Percentiles rank a stretch among this genome's conserved stretches.
These are phyloP conservation scores for Funneliformis mosseae DNA, from an alignment of 192 early-diverging fungal species.

Conservation along the genomic window DNA sequence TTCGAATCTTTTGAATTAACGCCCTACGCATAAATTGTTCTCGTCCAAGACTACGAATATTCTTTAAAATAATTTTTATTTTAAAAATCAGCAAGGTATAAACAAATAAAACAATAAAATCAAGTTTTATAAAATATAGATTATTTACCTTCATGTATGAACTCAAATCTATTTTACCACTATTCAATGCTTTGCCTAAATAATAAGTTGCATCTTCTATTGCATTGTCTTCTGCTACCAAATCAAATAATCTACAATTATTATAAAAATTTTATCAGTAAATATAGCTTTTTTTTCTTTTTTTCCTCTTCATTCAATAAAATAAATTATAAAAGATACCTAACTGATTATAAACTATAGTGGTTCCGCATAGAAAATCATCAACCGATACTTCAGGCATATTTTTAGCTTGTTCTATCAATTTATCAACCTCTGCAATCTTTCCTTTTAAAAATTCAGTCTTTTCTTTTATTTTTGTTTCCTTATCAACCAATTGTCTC, in stretches of 20 bases:
- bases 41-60: conserved; percentile 75
- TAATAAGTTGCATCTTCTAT: conserved; percentile 88
- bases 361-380: conserved; percentile 60
- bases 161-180: conserved; percentile 68
- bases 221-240: conserved; percentile 87
- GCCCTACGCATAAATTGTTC: conserved; percentile 92
- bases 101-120: conserved; percentile 23
- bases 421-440: conserved; percentile 57
- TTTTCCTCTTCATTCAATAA: not conserved
- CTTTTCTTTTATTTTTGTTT: conserved; percentile 66
- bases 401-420: conserved; percentile 50
- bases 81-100: no score
- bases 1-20: conserved; percentile 68
- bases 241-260: conserved; percentile 73
- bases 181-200: conserved; percentile 76
- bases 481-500: conserved; percentile 53
- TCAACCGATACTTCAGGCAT: conserved; percentile 69
- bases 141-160: conserved; percentile 74
- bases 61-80: conserved; percentile 40
- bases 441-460: conserved; percentile 65
- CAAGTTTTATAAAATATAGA: conserved; percentile 1
- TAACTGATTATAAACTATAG: conserved; percentile 73
- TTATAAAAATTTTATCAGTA: conserved; percentile 17
- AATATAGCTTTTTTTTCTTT: not conserved
- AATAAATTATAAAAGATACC: not conserved